phyloP scores from a whole-genome alignment of 2,329 filamentous ascomycete genomes.

The Endoconidiophora polonica region DNA sequence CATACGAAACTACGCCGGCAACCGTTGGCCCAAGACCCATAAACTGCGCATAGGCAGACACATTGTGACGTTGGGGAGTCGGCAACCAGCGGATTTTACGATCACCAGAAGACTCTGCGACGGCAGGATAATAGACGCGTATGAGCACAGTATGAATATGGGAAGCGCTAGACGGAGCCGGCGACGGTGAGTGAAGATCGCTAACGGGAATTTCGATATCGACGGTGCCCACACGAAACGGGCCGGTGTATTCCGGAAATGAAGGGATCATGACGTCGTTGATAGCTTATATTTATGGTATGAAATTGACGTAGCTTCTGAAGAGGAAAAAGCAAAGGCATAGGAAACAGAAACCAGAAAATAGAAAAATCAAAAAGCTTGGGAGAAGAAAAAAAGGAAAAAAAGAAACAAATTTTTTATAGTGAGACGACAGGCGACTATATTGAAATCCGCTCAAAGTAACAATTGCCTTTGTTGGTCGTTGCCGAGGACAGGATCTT shows the following conservation, averaged over 20 bases:
- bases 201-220: slow-evolving; percentile 64
- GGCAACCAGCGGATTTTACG: slow-evolving; percentile 57
- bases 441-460: too few species aligned
- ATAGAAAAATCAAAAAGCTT: neutral
- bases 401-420: neutral
- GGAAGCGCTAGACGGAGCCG: slow-evolving; percentile 34
- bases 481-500: too few species aligned
- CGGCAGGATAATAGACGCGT: slow-evolving; percentile 65
- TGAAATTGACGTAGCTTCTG: too few species aligned
- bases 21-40: slow-evolving; percentile 45
- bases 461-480: too few species aligned
- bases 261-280: slow-evolving; percentile 31
- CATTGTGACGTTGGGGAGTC: slow-evolving; percentile 54
- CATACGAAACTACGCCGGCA: slow-evolving; percentile 44
- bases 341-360: neutral
- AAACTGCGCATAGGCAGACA: slow-evolving; percentile 63
- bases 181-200: slow-evolving; percentile 37
- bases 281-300: neutral
- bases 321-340: too few species aligned
- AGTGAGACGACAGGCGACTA: too few species aligned
- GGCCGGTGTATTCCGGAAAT: slow-evolving; percentile 61
- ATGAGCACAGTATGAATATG: slow-evolving; percentile 60
- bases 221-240: slow-evolving; percentile 61
- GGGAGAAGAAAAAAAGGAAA: neutral
- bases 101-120: slow-evolving; percentile 32